These are phyloP conservation scores for Globisporangium camurandrum DNA, from an alignment of 352 stramenopile species.

Conservation along the genomic window DNA sequence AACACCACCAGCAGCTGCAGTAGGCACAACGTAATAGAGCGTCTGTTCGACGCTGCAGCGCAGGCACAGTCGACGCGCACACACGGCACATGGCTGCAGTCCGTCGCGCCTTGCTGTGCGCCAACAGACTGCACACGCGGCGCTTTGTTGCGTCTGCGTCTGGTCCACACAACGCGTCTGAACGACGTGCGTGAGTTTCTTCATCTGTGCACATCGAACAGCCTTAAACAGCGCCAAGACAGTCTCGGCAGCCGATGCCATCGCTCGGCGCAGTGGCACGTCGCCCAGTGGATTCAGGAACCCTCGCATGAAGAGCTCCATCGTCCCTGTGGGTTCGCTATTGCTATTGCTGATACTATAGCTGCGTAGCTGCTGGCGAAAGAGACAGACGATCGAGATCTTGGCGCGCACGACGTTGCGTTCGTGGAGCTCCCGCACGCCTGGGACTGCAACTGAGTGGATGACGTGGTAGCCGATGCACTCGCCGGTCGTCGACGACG, in stretches of 20 bases:
- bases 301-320: slow-evolving; percentile 33
- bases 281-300: slow-evolving; percentile 3
- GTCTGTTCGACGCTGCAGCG: too few relatives aligned
- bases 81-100: neutral
- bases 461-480: slow-evolving; percentile 43
- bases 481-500: slow-evolving; percentile 29
- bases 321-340: slow-evolving; percentile 25
- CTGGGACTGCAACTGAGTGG: slow-evolving; percentile 49
- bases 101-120: neutral
- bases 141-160: too few relatives aligned
- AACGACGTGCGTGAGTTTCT: slow-evolving; percentile 11
- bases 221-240: slow-evolving; percentile 5
- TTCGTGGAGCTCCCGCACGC: slow-evolving; percentile 24
- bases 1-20: too few relatives aligned
- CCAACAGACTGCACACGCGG: too few relatives aligned
- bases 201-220: slow-evolving; percentile 4
- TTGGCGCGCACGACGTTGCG: slow-evolving; percentile 35
- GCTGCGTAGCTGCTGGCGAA: slow-evolving; percentile 36
- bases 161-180: too few relatives aligned
- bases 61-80: too few relatives aligned
- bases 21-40: too few relatives aligned
- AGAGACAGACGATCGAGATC: slow-evolving; percentile 43
- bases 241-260: neutral
- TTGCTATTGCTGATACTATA: too few relatives aligned
- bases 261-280: neutral